Evolutionary conservation across 345 rosid genomes (phyloP).

Genomic region (Hirschfeldia incana): DNA sequence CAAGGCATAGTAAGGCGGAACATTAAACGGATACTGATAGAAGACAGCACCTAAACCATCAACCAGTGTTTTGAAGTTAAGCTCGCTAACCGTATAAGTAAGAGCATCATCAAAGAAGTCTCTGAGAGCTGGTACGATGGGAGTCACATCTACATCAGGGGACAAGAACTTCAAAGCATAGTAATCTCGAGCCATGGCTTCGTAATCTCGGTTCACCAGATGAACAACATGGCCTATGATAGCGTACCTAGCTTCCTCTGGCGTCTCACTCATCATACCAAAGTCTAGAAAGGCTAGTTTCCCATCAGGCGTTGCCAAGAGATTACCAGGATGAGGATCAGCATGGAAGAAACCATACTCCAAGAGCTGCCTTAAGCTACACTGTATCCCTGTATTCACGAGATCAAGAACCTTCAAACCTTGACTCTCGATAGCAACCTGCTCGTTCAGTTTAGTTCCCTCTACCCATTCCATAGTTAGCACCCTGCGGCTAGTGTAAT

Average conservation of each 20-base stretch:
- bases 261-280: slow-evolving; percentile 99
- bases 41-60: slow-evolving; percentile 92
- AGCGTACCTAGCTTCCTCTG: slow-evolving; percentile 93
- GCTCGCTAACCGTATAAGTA: slow-evolving; percentile 84
- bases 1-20: slow-evolving; percentile 91
- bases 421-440: slow-evolving; percentile 83
- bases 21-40: slow-evolving; percentile 87
- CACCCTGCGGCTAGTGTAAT: slow-evolving; percentile 84
- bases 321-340: slow-evolving; percentile 99
- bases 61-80: slow-evolving; percentile 87
- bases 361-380: slow-evolving; percentile 91
- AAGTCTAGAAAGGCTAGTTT: slow-evolving; percentile 97
- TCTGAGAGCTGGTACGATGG: slow-evolving; percentile 87
- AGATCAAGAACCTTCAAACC: slow-evolving; percentile 95
- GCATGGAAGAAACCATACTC: slow-evolving; percentile 98
- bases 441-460: slow-evolving; percentile 89
- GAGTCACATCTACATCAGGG: slow-evolving; percentile 87
- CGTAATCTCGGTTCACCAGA: slow-evolving; percentile 94
- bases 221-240: slow-evolving; percentile 93
- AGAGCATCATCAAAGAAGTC: slow-evolving; percentile 94
- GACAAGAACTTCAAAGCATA: slow-evolving; percentile 83
- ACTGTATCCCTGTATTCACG: slow-evolving; percentile 91
- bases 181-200: slow-evolving; percentile 97
- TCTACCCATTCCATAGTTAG: slow-evolving; percentile 99
- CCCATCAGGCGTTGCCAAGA: slow-evolving; percentile 96